Base-by-base conservation (phyloP, 2,329 filamentous ascomycete species). In the Stemphylium lycopersici region DNA sequence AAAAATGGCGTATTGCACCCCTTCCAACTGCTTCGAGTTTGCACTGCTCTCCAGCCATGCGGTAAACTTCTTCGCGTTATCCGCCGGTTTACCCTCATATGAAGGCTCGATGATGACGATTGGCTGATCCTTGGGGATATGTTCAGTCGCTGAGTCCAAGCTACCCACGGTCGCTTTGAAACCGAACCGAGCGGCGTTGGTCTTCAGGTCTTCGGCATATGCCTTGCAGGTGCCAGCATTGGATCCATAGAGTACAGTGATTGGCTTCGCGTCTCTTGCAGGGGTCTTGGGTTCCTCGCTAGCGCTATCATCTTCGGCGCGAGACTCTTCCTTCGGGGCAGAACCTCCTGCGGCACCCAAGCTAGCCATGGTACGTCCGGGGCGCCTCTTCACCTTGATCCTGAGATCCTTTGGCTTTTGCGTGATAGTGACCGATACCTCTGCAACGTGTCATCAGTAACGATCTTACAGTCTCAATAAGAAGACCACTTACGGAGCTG, bases 191-290 rank as follows among this genome's bases (percentile, higher is more conserved):
- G 77, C 64, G 0, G 87, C 87, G 64, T 86, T 82, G 7, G 80
- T 78, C 0, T 86, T 86, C 10, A 91, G 70, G 24, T 83, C 79
- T 58, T 87, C 82, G 1, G 89, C 86, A 40, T 91, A 80, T 1
- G 85, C 80, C 71, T 91, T 87, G 69, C 89, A 92, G 1, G 89
- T 92, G 0, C 89, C 89, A 2, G 85, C 86, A 67, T 91, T 90
- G 15, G 87, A 89, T 2, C 90, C 90, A 66, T 90, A 92, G 38
- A 87, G 83, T 16, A 93, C 82, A n/a, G 83, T 83, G 59, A 93
- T 77, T 1, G 80, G 78, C 59, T 80, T 80, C 34, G 34, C 50
- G 2, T 48, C 56, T 40, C 66, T 12, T 34, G 15, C 12, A 18
- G 39, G 32, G 16, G 20, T 1, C 2, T 43, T 24, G 13, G 15